These are phyloP conservation scores for Cordyceps cicadae DNA, from an alignment of 2,329 filamentous ascomycete genomes.

Conservation along the genomic window DNA sequence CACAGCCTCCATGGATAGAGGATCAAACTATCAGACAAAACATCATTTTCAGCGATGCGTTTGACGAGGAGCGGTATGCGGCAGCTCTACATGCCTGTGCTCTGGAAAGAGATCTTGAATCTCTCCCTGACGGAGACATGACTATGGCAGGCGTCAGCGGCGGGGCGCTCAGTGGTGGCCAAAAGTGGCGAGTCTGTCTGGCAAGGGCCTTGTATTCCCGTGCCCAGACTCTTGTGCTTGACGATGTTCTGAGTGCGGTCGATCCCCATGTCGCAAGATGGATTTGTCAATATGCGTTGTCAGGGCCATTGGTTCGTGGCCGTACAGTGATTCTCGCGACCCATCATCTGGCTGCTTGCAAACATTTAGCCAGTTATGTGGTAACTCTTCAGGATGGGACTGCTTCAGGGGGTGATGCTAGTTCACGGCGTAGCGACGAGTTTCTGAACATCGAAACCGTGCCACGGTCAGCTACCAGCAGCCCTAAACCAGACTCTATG, in stretches of 20 bases:
- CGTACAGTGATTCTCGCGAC: slow-evolving; percentile 14
- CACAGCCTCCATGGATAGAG: slow-evolving; percentile 70
- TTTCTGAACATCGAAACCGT: neutral
- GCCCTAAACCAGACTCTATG: neutral
- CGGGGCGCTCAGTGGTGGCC: slow-evolving; percentile 67
- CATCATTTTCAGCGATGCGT: slow-evolving; percentile 60
- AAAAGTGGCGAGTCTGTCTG: slow-evolving; percentile 66
- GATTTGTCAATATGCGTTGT: slow-evolving; percentile 9
- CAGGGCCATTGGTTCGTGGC: slow-evolving; percentile 5
- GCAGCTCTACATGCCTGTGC: slow-evolving; percentile 60
- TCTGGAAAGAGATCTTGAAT: slow-evolving; percentile 59
- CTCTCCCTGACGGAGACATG: slow-evolving; percentile 59
- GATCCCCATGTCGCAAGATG: slow-evolving; percentile 48
- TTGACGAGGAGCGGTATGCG: slow-evolving; percentile 53
- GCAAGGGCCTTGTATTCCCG: slow-evolving; percentile 65
- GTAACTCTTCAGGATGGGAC: slow-evolving; percentile 7
- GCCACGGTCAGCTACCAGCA: neutral
- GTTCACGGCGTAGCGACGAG: neutral
- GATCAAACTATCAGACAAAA: slow-evolving; percentile 65
- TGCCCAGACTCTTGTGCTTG: slow-evolving; percentile 59
- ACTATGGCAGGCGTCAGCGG: slow-evolving; percentile 71
- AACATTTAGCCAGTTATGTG: neutral
- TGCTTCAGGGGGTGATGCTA: neutral
- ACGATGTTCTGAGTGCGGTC: slow-evolving; percentile 68
- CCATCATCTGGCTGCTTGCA: slow-evolving; percentile 10